These are phyloP conservation scores for Amanita pallidorosea DNA, from an alignment of 768 basidiomycete genomes.

Conservation along the genomic window DNA sequence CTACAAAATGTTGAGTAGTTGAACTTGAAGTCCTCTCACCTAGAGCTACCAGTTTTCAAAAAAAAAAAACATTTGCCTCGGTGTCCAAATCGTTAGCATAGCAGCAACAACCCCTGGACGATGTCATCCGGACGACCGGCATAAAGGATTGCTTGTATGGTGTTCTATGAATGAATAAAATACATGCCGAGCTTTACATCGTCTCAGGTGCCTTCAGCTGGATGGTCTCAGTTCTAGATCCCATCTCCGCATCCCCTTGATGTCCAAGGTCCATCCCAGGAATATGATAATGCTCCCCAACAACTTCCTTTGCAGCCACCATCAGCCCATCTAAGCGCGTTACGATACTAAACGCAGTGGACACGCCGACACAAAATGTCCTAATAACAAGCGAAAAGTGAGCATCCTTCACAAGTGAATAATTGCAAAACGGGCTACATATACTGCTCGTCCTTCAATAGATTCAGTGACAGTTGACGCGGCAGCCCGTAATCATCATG, in stretches of 20 bases:
- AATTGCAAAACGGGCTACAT: conserved; percentile 32
- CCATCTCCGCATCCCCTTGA: conserved; percentile 18
- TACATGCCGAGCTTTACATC: too few relatives aligned
- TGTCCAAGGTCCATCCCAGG: conserved; percentile 53
- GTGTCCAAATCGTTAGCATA: too few relatives aligned
- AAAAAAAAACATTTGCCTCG: too few relatives aligned
- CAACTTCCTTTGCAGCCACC: conserved; percentile 75
- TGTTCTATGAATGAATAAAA: too few relatives aligned
- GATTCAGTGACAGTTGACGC: conserved; percentile 56
- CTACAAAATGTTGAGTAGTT: too few relatives aligned
- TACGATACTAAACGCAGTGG: conserved; percentile 57
- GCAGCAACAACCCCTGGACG: too few relatives aligned
- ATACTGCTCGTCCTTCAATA: conserved; percentile 70
- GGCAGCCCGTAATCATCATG: conserved; percentile 74
- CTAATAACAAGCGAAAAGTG: conserved; percentile 18
- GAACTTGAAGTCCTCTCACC: too few relatives aligned
- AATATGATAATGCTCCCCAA: conserved; percentile 84
- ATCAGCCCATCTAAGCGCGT: conserved; percentile 67
- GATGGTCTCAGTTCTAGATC: conserved; percentile 15
- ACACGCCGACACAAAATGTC: conserved; percentile 64
- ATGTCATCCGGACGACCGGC: too few relatives aligned
- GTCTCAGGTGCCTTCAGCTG: conserved; percentile 4
- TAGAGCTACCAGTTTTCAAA: too few relatives aligned
- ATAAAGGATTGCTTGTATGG: too few relatives aligned
- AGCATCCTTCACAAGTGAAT: background rate